phyloP scores from a whole-genome alignment of 768 basidiomycete species.

The Mycena filopes region DNA sequence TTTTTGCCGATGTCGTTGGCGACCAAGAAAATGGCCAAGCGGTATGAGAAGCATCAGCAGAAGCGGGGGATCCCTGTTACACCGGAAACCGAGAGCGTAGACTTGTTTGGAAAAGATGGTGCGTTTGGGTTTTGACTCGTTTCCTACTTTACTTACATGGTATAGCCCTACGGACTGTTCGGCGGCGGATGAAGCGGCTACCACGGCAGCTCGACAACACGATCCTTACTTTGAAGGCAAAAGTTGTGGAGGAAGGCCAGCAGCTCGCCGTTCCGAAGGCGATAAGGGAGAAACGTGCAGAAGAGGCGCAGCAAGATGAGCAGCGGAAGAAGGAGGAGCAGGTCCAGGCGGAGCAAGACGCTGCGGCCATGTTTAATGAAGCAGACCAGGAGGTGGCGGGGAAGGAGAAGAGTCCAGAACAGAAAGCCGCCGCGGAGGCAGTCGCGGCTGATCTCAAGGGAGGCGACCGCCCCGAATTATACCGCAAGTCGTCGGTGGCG shows the following conservation, averaged over 20 bases:
- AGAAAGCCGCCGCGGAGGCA: slow-evolving; percentile 30
- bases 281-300: slow-evolving; percentile 23
- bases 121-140: slow-evolving; percentile 13
- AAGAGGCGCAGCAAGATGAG: slow-evolving; percentile 26
- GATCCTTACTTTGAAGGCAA: slow-evolving; percentile 44
- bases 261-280: slow-evolving; percentile 22
- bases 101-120: slow-evolving; percentile 51
- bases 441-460: slow-evolving; percentile 26
- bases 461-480: slow-evolving; percentile 31
- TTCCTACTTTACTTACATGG: not conserved
- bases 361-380: slow-evolving; percentile 19
- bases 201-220: slow-evolving; percentile 42
- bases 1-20: slow-evolving; percentile 74
- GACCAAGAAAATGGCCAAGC: slow-evolving; percentile 61
- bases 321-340: slow-evolving; percentile 10
- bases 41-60: slow-evolving; percentile 49
- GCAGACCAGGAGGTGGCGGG: not conserved
- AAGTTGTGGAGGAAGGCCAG: slow-evolving; percentile 38
- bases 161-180: slow-evolving; percentile 43
- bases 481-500: slow-evolving; percentile 26
- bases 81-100: slow-evolving; percentile 42
- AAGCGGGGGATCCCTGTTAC: slow-evolving; percentile 29
- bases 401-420: not conserved
- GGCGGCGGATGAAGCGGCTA: slow-evolving; percentile 44
- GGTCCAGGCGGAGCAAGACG: slow-evolving; percentile 7